phyloP scores from a whole-genome alignment of 2,329 filamentous ascomycete species.

The Ophiostoma sp. region DNA sequence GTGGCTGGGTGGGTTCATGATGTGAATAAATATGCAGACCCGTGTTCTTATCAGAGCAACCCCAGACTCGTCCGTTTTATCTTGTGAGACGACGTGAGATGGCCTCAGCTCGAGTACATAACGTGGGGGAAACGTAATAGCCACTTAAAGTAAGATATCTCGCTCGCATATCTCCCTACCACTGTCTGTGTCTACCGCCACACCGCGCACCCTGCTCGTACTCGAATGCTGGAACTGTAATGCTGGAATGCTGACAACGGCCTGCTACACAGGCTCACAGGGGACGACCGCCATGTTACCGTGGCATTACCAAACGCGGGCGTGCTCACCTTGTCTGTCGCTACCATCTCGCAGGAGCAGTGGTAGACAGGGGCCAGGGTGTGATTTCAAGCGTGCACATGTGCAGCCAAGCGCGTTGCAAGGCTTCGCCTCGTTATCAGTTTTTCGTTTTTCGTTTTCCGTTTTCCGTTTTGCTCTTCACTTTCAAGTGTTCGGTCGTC shows the following conservation, averaged over 20 bases:
- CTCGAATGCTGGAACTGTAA: not conserved
- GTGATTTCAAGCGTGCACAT: not conserved
- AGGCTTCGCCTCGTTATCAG: not conserved
- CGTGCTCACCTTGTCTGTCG: constrained; percentile 9
- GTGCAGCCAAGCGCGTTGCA: not conserved
- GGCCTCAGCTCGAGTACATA: not conserved
- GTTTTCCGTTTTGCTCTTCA: no score
- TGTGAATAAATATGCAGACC: no score
- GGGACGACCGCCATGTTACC: not conserved
- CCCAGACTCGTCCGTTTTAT: not conserved
- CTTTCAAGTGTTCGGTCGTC: not conserved
- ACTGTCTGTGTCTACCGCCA: no score
- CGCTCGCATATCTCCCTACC: not conserved
- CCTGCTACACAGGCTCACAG: not conserved
- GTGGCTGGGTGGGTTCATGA: no score
- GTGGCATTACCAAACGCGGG: constrained; percentile 4
- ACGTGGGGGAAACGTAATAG: not conserved
- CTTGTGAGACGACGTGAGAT: not conserved
- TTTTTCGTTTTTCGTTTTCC: not conserved
- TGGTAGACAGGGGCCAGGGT: not conserved
- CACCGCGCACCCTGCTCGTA: no score
- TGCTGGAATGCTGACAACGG: not conserved
- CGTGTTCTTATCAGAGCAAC: not conserved
- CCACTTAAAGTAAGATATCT: not conserved
- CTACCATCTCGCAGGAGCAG: not conserved